phyloP scores from a whole-genome alignment of 2,329 filamentous ascomycete species.

The Huntiella abstrusa region DNA sequence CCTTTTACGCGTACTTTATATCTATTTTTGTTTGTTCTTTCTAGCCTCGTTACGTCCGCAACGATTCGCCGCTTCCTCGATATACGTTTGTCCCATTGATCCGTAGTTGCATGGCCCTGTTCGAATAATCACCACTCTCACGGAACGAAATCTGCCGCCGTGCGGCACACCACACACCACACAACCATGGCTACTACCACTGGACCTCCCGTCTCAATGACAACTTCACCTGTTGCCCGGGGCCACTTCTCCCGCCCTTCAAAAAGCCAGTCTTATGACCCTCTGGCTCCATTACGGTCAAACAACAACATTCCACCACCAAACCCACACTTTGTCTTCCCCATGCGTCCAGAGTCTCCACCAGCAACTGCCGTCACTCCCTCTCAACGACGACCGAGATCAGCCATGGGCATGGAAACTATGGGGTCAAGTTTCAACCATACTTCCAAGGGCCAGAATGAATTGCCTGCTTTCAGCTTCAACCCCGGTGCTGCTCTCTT shows the following conservation, averaged over 20 bases:
- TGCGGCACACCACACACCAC: constrained; percentile 3
- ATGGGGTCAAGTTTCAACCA: constrained; percentile 12
- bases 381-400: constrained; percentile 30
- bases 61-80: too few species aligned
- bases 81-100: not conserved
- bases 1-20: not conserved
- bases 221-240: not conserved
- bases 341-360: constrained; percentile 26
- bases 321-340: constrained; percentile 49
- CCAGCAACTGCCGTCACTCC: constrained; percentile 26
- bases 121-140: not conserved
- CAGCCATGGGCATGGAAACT: constrained; percentile 29
- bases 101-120: not conserved
- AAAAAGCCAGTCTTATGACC: constrained; percentile 10
- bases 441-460: constrained; percentile 15
- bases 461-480: constrained; percentile 36
- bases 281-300: constrained; percentile 3
- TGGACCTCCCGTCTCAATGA: not conserved
- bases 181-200: constrained; percentile 8
- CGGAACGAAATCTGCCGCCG: constrained; percentile 5
- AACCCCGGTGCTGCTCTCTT: constrained; percentile 26
- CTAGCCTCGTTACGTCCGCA: too few species aligned
- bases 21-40: too few species aligned
- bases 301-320: constrained; percentile 25
- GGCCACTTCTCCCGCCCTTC: constrained; percentile 7